Base-by-base conservation (phyloP, 2,329 filamentous ascomycete genomes). In the Colletotrichum sp. region DNA sequence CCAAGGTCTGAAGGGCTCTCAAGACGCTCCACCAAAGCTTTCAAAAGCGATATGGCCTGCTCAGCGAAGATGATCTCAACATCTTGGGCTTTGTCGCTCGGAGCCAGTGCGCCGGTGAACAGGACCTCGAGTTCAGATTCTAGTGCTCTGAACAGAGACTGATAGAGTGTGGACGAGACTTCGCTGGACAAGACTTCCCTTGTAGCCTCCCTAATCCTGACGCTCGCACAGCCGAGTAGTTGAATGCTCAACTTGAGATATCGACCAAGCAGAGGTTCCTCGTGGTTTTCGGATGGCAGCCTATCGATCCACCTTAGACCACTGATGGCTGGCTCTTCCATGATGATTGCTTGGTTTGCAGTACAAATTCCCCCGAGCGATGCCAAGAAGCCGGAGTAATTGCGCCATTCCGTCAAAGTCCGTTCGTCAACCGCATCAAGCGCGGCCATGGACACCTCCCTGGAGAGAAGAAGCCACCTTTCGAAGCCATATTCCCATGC, bases 401-500 rank as follows among this genome's bases (percentile, higher is more conserved):
- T 94, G 48, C 92, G 89, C 92, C 92, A 94, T 79, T 94, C 91
- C 1, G 89, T 87, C 16, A 93, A 82, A 4, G 86, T 85, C 74
- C 84, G 88, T 77, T 93, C 92, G 43, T 92, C 88, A 21, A 92
- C 82, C 9, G 82, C 82, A 26, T 92, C 89, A 6, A 85, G 79
- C 3, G 87, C 81, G 2, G 87, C 85, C n/a, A 86, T 87, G 18
- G 91, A 91, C 12, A 94, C 89, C 68, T 93, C 90, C 78, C 91
- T 92, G 10, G 91, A 93, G 8, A 94, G 84, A 75, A 90, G 87
- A 24, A 92, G 86, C 92, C 92, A 94, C 72, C 88, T 88, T 34
- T 92, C 89, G 78, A 94, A 94, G 2, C 91, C 91, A 21, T 87
- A 86, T 78, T 93, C 91, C 92, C 92, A 94, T 4, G 92, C 92